A percentile compares a stretch with the other conserved stretches of the same genome.
phyloP scores from a whole-genome alignment of 1,284 basidiomycete species.

The Trichosporon sp. region DNA sequence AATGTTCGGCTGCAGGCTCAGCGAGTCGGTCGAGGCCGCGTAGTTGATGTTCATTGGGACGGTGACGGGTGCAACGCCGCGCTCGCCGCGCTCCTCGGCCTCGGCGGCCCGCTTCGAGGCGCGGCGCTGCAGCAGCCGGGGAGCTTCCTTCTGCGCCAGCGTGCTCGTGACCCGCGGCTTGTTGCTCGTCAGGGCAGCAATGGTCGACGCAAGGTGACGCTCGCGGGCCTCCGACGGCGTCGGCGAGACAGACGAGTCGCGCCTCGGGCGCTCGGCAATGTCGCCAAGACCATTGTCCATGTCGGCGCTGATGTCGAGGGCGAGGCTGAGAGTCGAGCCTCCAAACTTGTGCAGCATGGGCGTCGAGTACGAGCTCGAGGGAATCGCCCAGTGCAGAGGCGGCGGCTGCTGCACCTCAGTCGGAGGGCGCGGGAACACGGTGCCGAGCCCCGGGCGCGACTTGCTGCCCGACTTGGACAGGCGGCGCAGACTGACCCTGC shows the following conservation, averaged over 20 bases:
- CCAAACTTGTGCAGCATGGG: slow-evolving; percentile 22
- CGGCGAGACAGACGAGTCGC: not conserved
- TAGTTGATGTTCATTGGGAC: slow-evolving; percentile 21
- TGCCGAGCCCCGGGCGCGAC: slow-evolving; percentile 16
- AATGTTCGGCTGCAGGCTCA: slow-evolving; percentile 8
- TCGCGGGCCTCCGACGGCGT: not conserved
- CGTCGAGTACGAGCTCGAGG: slow-evolving; percentile 18
- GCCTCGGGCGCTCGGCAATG: slow-evolving; percentile 8
- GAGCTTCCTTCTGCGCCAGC: not conserved
- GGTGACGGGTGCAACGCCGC: not conserved
- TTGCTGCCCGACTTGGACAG: slow-evolving; percentile 11
- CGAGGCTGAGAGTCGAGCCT: slow-evolving; percentile 18
- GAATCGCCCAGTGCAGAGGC: slow-evolving; percentile 22
- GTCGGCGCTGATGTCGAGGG: slow-evolving; percentile 14
- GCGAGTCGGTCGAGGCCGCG: slow-evolving; percentile 17
- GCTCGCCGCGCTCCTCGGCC: not conserved
- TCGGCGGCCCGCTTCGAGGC: not conserved
- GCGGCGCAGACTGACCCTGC: slow-evolving; percentile 11
- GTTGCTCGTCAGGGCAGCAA: not conserved
- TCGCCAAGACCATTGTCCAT: slow-evolving; percentile 16
- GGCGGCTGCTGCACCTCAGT: slow-evolving; percentile 17
- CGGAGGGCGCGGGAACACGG: slow-evolving; percentile 21
- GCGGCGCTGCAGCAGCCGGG: not conserved
- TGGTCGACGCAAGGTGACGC: not conserved
- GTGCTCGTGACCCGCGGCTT: not conserved